A percentile compares a stretch with the other conserved stretches of the same genome.
These are phyloP conservation scores for Dothiorella sarmentorum DNA, from an alignment of 2,329 filamentous ascomycete species.

Conservation along the genomic window DNA sequence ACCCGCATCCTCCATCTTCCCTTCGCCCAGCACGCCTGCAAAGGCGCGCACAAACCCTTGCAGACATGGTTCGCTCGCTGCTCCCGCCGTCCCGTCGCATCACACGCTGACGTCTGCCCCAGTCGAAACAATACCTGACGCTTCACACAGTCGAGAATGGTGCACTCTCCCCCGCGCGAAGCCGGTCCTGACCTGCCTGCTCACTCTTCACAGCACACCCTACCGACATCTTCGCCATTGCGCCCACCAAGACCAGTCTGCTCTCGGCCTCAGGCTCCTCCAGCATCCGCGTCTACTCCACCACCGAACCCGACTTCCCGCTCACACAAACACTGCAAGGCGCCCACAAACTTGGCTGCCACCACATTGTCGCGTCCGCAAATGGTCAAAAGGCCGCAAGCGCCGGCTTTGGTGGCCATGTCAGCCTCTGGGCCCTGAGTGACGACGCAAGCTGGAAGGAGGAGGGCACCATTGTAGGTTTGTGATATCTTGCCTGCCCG, in stretches of 20 bases:
- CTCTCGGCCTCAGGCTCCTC: conserved; percentile 84
- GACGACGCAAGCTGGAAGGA: conserved; percentile 52
- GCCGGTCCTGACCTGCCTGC: conserved; percentile 32
- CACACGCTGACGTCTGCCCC: not conserved
- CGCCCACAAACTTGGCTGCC: conserved; percentile 84
- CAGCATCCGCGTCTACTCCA: conserved; percentile 75
- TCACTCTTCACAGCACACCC: conserved; percentile 62
- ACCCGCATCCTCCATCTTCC: not conserved
- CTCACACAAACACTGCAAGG: conserved; percentile 74
- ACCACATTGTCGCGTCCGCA: conserved; percentile 73
- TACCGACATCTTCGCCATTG: conserved; percentile 80
- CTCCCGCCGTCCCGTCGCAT: not conserved
- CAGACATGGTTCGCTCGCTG: not conserved
- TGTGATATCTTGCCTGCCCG: conserved; percentile 20
- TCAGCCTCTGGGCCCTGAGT: conserved; percentile 73
- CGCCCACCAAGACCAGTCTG: conserved; percentile 68
- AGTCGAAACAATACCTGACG: conserved; percentile 99
- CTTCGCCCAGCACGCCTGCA: not conserved
- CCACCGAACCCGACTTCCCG: conserved; percentile 66
- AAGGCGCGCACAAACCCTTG: not conserved
- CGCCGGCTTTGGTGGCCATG: conserved; percentile 83
- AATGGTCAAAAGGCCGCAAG: conserved; percentile 73
- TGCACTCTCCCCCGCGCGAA: conserved; percentile 41
- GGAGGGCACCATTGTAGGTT: conserved; percentile 46
- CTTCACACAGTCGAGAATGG: conserved; percentile 86